Evolutionary conservation across 1,139 yeast genomes (phyloP).

Genomic region (Blastobotrys serpentis): DNA sequence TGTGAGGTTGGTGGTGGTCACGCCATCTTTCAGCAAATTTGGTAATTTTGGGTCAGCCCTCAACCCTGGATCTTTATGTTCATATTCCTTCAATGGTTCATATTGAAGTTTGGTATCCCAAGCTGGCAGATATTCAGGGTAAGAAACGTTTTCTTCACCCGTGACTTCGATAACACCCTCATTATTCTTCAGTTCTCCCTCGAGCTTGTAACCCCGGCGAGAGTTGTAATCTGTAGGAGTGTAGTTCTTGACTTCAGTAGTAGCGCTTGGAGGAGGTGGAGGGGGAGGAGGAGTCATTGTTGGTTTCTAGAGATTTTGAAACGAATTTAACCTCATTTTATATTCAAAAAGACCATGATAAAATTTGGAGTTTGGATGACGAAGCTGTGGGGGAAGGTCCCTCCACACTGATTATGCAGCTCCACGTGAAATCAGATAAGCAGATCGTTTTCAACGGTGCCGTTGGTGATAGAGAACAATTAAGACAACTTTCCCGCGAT

Average conservation of each 20-base stretch:
- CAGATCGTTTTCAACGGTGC: background rate
- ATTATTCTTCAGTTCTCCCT: background rate
- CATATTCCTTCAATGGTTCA: slow-evolving; percentile 1
- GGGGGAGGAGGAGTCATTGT: background rate
- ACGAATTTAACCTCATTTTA: background rate
- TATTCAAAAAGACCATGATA: background rate
- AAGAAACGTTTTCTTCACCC: slow-evolving; percentile 6
- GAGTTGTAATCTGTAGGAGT: background rate
- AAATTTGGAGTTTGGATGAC: background rate
- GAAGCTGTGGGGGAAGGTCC: background rate
- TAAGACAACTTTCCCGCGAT: too few species aligned
- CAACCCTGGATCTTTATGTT: slow-evolving; percentile 2
- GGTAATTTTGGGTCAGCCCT: slow-evolving; percentile 6
- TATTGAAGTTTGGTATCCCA: slow-evolving; percentile 5
- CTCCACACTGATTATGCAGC: background rate
- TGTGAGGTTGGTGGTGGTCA: background rate
- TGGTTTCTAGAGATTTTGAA: background rate
- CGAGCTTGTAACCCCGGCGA: background rate
- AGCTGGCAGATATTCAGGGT: slow-evolving; percentile 1
- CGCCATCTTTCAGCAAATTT: slow-evolving; percentile 1
- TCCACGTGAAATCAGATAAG: background rate
- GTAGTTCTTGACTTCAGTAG: slow-evolving; percentile 1
- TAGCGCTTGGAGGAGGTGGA: slow-evolving; percentile 1
- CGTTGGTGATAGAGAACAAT: background rate
- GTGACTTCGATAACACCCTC: slow-evolving; percentile 8